Percentiles rank a stretch among this genome's conserved stretches.
These are phyloP conservation scores for Nemania sp. DNA, from an alignment of 2,329 filamentous ascomycete genomes.

Conservation along the genomic window DNA sequence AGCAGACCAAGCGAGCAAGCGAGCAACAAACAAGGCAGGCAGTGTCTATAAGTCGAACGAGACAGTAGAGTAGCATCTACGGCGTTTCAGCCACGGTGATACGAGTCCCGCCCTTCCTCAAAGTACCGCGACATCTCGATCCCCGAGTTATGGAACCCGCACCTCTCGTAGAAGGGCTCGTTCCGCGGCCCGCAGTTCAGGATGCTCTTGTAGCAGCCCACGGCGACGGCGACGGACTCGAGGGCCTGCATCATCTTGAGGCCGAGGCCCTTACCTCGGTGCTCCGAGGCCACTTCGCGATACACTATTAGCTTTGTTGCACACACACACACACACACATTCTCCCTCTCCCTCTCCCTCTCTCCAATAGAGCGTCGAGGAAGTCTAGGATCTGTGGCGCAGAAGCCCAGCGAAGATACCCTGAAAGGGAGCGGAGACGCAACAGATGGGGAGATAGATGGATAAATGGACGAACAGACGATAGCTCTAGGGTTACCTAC, in stretches of 20 bases:
- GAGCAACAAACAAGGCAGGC: too few species aligned
- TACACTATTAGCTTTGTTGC: constrained; percentile 10
- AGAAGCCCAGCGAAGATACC: neutral
- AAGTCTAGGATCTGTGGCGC: too few species aligned
- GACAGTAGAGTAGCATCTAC: neutral
- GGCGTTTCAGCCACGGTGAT: constrained; percentile 32
- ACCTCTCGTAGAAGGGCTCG: constrained; percentile 71
- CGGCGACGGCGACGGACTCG: constrained; percentile 71
- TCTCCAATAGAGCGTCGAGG: neutral
- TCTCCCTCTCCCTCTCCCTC: too few species aligned
- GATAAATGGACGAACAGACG: neutral
- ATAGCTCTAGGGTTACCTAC: constrained; percentile 1
- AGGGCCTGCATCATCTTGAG: constrained; percentile 76
- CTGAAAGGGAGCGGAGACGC: too few species aligned
- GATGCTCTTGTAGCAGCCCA: constrained; percentile 82
- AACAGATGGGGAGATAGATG: neutral
- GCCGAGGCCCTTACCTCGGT: constrained; percentile 82
- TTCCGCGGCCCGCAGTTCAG: constrained; percentile 79
- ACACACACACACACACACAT: too few species aligned
- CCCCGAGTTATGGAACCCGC: constrained; percentile 38
- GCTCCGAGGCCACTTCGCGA: constrained; percentile 66
- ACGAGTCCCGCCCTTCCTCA: constrained; percentile 34
- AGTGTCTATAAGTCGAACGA: neutral
- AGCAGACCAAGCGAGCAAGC: neutral
- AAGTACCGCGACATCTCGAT: constrained; percentile 41